Evolutionary conservation across 2,329 filamentous ascomycete species (phyloP).

Genomic region (Trichoderma polysporum): DNA sequence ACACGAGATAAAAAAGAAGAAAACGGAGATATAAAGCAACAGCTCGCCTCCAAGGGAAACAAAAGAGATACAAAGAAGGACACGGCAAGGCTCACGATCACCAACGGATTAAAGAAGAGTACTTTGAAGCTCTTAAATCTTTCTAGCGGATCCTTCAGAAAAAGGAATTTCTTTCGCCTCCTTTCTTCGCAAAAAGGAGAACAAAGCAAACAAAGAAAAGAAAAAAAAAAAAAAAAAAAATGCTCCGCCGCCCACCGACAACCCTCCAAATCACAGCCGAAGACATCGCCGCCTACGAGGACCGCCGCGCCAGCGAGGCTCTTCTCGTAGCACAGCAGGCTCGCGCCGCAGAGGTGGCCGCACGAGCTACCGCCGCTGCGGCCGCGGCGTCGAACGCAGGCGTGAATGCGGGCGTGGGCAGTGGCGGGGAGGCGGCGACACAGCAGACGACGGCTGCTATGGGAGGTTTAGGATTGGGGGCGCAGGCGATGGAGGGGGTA

Average conservation of each 20-base stretch:
- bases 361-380: conserved; percentile 23
- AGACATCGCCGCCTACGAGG: conserved; percentile 70
- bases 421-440: conserved; percentile 29
- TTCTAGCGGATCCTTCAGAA: neutral
- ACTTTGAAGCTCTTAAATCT: neutral
- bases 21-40: neutral
- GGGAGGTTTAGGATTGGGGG: conserved; percentile 16
- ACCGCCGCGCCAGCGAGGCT: conserved; percentile 51
- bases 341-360: conserved; percentile 27
- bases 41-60: neutral
- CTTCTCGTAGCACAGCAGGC: conserved; percentile 36
- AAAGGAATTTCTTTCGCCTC: neutral
- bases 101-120: neutral
- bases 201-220: neutral
- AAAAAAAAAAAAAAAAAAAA: conserved; percentile 29
- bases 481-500: conserved; percentile 33
- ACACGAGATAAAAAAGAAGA: neutral
- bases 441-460: conserved; percentile 24
- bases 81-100: neutral
- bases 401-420: conserved; percentile 24
- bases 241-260: conserved; percentile 69
- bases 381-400: neutral
- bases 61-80: neutral
- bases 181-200: neutral
- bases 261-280: conserved; percentile 66